phyloP scores from a whole-genome alignment of 371 early-diverging fungal species.

The Neoconidiobolus thromboides region DNA sequence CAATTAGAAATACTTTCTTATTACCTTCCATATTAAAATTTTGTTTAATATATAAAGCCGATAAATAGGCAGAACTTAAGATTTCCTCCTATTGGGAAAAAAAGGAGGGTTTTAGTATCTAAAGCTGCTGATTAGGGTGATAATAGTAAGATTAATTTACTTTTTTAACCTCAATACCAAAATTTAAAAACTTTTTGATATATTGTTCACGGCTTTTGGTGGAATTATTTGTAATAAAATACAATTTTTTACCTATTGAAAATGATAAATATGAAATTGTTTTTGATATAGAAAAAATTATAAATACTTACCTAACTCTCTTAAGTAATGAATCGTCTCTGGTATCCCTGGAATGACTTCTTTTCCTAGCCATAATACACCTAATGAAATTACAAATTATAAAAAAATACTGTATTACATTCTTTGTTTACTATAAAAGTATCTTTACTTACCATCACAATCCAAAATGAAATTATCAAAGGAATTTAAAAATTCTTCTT shows the following conservation, averaged over 20 bases:
- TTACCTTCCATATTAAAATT: conserved; percentile 54
- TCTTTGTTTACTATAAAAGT: neutral
- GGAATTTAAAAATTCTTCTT: conserved; percentile 24
- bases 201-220: conserved; percentile 68
- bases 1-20: conserved; percentile 81
- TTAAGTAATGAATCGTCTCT: conserved; percentile 32
- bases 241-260: conserved; percentile 49
- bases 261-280: no score
- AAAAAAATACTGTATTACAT: neutral
- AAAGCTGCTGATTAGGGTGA: no score
- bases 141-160: conserved; percentile 17
- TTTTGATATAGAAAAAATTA: no score
- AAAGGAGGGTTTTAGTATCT: neutral
- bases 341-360: conserved; percentile 39
- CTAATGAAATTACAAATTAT: conserved; percentile 15
- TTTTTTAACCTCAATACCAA: conserved; percentile 49
- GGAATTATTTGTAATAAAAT: conserved; percentile 95
- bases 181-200: conserved; percentile 52
- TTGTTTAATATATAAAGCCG: conserved; percentile 77
- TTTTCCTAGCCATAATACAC: conserved; percentile 83
- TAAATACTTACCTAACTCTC: neutral
- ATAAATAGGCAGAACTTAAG: conserved; percentile 84
- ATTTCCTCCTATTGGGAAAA: conserved; percentile 52
- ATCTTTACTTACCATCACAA: conserved; percentile 65
- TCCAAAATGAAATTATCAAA: conserved; percentile 88